A percentile compares a stretch with the other conserved stretches of the same genome.
Evolutionary conservation across 208 protist genomes (phyloP).

Genomic region (Leishmania gerbilli): DNA sequence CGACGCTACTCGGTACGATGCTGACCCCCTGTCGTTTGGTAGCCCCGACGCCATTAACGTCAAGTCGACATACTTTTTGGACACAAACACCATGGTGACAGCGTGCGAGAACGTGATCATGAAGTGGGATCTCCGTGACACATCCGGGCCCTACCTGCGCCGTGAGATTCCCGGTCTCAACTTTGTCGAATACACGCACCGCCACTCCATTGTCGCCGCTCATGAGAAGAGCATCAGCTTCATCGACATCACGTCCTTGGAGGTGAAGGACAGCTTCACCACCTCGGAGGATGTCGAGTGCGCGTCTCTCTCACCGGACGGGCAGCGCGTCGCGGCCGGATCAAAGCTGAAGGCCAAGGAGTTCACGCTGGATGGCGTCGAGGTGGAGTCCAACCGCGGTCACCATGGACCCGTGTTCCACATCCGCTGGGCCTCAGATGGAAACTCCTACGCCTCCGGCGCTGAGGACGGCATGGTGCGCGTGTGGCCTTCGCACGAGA

Average conservation of each 20-base stretch:
- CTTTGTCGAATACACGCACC: slow-evolving; percentile 90
- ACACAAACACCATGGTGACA: slow-evolving; percentile 85
- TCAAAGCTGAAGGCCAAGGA: slow-evolving; percentile 92
- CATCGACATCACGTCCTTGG: slow-evolving; percentile 85
- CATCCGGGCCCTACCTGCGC: slow-evolving; percentile 74
- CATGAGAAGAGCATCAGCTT: slow-evolving; percentile 90
- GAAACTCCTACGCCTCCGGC: slow-evolving; percentile 87
- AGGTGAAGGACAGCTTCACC: slow-evolving; percentile 73
- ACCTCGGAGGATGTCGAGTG: slow-evolving; percentile 87
- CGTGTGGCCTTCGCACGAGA: slow-evolving; percentile 90
- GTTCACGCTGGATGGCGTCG: slow-evolving; percentile 82
- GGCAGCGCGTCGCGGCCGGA: slow-evolving; percentile 80
- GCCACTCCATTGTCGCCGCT: slow-evolving; percentile 75
- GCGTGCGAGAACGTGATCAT: slow-evolving; percentile 85
- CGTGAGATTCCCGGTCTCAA: slow-evolving; percentile 86
- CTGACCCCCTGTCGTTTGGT: slow-evolving; percentile 72
- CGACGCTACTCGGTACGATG: slow-evolving; percentile 84
- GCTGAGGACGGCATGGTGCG: slow-evolving; percentile 93
- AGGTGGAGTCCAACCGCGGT: slow-evolving; percentile 88
- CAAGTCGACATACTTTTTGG: slow-evolving; percentile 87
- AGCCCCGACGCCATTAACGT: slow-evolving; percentile 70
- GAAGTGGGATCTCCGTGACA: slow-evolving; percentile 91
- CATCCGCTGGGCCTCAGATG: slow-evolving; percentile 88
- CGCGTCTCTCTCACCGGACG: slow-evolving; percentile 86
- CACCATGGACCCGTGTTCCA: slow-evolving; percentile 93